Evolutionary conservation across 495 filamentous ascomycete species (phyloP).

Genomic region (Daldinia loculata): DNA sequence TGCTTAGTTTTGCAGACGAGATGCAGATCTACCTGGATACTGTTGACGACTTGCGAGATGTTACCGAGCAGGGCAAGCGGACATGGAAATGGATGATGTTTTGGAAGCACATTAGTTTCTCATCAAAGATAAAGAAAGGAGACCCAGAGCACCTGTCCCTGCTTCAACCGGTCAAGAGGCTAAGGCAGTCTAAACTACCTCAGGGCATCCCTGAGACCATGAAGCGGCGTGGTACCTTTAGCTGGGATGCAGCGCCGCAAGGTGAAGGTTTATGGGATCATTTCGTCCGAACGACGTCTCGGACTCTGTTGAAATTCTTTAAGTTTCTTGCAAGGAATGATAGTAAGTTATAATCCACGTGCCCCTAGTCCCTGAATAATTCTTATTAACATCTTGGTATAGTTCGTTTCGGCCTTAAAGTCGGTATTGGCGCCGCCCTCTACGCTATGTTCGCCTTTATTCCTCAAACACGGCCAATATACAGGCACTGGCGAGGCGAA

Average conservation of each 20-base stretch:
- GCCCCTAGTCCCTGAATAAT: neutral
- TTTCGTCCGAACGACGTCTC: slow-evolving; percentile 50
- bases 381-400: slow-evolving; percentile 42
- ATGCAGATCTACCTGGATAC: slow-evolving; percentile 83
- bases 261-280: slow-evolving; percentile 42
- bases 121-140: slow-evolving; percentile 48
- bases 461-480: slow-evolving; percentile 76
- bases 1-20: slow-evolving; percentile 89
- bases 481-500: slow-evolving; percentile 91
- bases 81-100: slow-evolving; percentile 90
- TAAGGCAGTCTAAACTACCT: slow-evolving; percentile 57
- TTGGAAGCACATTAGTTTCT: slow-evolving; percentile 63
- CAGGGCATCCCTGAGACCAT: slow-evolving; percentile 58
- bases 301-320: slow-evolving; percentile 49
- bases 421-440: slow-evolving; percentile 84
- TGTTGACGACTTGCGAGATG: slow-evolving; percentile 81
- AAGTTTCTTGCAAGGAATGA: slow-evolving; percentile 61
- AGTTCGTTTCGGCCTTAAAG: slow-evolving; percentile 85
- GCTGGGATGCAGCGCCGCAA: slow-evolving; percentile 53
- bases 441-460: slow-evolving; percentile 91
- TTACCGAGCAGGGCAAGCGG: slow-evolving; percentile 64
- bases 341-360: slow-evolving; percentile 46
- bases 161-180: slow-evolving; percentile 47
- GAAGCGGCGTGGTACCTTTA: slow-evolving; percentile 53
- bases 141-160: slow-evolving; percentile 60